These are phyloP conservation scores for Carex myosuroides DNA, from an alignment of 176 grass and related monocot genomes.

Conservation along the genomic window DNA sequence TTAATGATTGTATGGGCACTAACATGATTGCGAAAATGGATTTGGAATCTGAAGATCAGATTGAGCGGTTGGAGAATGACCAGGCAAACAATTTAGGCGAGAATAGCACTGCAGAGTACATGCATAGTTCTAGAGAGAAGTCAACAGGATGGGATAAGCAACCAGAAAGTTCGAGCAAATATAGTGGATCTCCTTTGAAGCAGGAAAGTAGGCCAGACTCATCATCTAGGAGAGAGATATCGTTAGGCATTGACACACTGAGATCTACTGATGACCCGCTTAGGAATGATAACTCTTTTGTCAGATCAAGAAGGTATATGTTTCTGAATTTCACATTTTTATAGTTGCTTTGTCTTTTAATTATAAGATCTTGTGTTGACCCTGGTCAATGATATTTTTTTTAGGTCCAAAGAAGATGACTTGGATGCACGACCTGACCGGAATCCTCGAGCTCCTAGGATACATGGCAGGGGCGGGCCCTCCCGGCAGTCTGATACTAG, in stretches of 20 bases:
- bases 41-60: conserved; percentile 4
- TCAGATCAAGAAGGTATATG: conserved; percentile 50
- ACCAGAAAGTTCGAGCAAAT: conserved; percentile 37
- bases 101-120: conserved; percentile 32
- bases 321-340: background rate
- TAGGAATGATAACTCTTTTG: conserved; percentile 33
- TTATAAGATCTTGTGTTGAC: background rate
- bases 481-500: conserved; percentile 32
- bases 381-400: conserved; percentile 9
- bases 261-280: conserved; percentile 39
- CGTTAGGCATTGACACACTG: conserved; percentile 25
- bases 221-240: conserved; percentile 35
- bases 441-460: conserved; percentile 22
- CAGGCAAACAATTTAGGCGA: conserved; percentile 11
- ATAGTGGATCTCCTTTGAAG: conserved; percentile 24
- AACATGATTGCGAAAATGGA: background rate
- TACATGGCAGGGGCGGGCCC: conserved; percentile 23
- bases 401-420: conserved; percentile 60
- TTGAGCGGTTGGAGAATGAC: background rate
- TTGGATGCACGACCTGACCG: conserved; percentile 47
- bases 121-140: conserved; percentile 37
- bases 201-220: conserved; percentile 19
- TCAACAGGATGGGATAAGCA: conserved; percentile 67
- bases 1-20: background rate
- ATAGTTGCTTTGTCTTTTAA: background rate